Evolutionary conservation across 768 basidiomycete genomes (phyloP).

Genomic region (Kwoniella sp.): DNA sequence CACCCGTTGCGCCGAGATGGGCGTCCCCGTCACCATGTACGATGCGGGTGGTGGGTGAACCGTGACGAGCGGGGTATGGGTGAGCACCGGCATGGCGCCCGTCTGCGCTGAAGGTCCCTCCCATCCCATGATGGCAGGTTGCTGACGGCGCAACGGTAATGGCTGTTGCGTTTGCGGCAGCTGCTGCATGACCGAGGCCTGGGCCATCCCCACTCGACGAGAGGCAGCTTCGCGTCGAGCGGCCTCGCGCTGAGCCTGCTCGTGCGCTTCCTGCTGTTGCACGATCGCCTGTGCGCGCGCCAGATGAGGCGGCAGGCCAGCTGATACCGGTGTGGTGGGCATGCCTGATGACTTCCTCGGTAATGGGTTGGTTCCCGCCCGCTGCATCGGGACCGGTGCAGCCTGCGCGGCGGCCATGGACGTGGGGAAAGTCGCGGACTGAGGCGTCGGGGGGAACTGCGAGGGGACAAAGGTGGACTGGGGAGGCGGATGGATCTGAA

Average conservation of each 20-base stretch:
- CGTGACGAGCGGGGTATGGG: constrained; percentile 29
- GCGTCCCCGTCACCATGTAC: constrained; percentile 10
- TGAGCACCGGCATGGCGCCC: constrained; percentile 16
- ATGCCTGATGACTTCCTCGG: constrained; percentile 16
- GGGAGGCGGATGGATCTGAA: constrained; percentile 29
- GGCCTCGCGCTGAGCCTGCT: constrained; percentile 25
- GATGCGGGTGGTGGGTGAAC: constrained; percentile 35
- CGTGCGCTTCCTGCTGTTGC: constrained; percentile 30
- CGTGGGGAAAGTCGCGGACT: constrained; percentile 24
- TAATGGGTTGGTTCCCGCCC: constrained; percentile 36
- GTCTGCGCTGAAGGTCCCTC: constrained; percentile 29
- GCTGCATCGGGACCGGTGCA: constrained; percentile 24
- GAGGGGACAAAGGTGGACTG: constrained; percentile 23
- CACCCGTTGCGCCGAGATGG: constrained; percentile 18
- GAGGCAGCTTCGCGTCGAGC: constrained; percentile 18
- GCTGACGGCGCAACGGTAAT: not conserved
- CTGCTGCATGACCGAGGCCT: constrained; percentile 36
- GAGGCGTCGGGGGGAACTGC: constrained; percentile 23
- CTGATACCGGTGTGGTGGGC: constrained; percentile 2
- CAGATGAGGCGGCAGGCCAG: constrained; percentile 26
- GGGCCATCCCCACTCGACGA: constrained; percentile 32
- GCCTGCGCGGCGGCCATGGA: constrained; percentile 4
- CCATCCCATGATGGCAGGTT: constrained; percentile 36
- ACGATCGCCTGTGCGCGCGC: constrained; percentile 35
- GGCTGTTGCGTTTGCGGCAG: not conserved